Conservation (phyloP, 495 filamentous ascomycete species). For the Tuber magnatum region DNA sequence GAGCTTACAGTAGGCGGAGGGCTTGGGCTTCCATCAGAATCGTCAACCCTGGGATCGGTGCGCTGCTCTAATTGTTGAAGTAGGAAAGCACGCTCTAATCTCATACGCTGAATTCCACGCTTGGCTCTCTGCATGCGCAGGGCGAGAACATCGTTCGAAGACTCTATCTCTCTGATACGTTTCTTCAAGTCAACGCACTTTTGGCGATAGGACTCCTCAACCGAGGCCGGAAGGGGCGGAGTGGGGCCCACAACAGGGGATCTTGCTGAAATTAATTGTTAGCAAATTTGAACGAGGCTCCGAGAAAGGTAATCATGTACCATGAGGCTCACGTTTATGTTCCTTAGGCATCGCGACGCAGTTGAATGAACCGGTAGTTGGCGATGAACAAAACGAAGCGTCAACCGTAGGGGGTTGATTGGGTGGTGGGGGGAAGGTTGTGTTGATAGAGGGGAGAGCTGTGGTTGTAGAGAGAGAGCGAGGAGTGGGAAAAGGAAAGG, state of each 20-base stretch:
- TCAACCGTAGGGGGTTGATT: constrained; percentile 4
- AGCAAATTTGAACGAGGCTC: constrained; percentile 6
- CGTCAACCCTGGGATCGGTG: constrained; percentile 71
- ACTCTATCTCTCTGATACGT: constrained; percentile 82
- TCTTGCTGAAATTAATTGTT: constrained; percentile 32
- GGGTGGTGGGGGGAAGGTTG: constrained; percentile 6
- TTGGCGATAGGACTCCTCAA: constrained; percentile 89
- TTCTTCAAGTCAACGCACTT: constrained; percentile 95
- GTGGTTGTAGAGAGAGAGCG: constrained; percentile 15
- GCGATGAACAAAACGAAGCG: not conserved
- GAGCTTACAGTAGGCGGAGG: constrained; percentile 59
- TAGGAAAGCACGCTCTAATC: constrained; percentile 80
- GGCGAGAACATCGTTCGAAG: constrained; percentile 71
- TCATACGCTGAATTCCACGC: constrained; percentile 80
- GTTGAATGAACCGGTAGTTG: not conserved
- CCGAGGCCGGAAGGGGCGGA: constrained; percentile 74
- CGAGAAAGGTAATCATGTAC: constrained; percentile 7
- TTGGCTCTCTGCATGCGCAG: constrained; percentile 71
- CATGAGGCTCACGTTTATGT: constrained; percentile 33
- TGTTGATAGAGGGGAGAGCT: constrained; percentile 13
- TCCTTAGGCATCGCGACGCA: constrained; percentile 35
- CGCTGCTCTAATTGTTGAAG: constrained; percentile 79
- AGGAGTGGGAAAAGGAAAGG: constrained; percentile 20
- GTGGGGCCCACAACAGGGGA: constrained; percentile 48
- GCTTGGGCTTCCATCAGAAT: constrained; percentile 64